These are phyloP conservation scores for Penicillium salamii DNA, from an alignment of 495 filamentous ascomycete genomes.

Conservation along the genomic window DNA sequence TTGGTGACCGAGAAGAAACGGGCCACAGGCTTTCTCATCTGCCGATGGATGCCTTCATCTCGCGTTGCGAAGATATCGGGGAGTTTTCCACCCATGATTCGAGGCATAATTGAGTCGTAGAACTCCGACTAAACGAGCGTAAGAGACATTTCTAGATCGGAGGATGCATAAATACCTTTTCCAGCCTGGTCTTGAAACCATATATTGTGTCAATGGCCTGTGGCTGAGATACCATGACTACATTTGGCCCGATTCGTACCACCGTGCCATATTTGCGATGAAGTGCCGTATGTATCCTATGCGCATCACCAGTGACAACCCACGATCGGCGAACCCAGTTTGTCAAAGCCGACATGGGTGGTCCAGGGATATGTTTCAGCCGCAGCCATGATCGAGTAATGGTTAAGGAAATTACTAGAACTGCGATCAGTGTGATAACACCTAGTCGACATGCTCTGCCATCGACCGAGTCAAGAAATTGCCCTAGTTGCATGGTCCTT, in stretches of 20 bases:
- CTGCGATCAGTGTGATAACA: too few species aligned
- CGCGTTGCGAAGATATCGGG: background rate
- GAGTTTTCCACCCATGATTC: background rate
- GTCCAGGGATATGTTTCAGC: background rate
- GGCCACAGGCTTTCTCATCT: background rate
- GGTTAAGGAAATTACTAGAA: too few species aligned
- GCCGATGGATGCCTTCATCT: background rate
- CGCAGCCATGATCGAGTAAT: too few species aligned
- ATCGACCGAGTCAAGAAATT: too few species aligned
- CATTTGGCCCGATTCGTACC: background rate
- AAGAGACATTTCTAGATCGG: background rate
- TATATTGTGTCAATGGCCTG: background rate
- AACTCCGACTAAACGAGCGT: background rate
- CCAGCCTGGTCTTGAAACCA: background rate
- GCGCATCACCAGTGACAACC: background rate
- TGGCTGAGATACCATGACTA: background rate
- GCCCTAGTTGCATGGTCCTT: too few species aligned
- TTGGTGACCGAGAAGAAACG: background rate
- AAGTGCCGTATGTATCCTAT: background rate
- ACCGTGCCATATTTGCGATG: background rate
- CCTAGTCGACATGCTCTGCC: too few species aligned
- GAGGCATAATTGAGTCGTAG: background rate
- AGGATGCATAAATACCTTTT: background rate
- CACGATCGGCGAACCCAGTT: background rate
- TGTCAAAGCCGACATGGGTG: background rate